Base-by-base conservation (phyloP, 2,329 filamentous ascomycete species). In the Cordyceps sp. region DNA sequence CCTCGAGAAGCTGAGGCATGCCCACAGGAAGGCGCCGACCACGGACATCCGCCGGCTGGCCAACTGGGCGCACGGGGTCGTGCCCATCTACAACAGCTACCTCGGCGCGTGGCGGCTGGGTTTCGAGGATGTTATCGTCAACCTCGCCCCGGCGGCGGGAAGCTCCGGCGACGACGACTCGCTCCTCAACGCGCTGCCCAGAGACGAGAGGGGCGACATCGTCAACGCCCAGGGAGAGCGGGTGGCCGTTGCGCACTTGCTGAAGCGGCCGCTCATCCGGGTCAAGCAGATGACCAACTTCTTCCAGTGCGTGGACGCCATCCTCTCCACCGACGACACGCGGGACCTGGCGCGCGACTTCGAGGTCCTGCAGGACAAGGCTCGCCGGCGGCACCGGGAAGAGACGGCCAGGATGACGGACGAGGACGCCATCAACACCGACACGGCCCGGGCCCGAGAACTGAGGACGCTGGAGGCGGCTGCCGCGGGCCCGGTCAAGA, bases 101-200 rank as follows among this genome's bases (percentile, higher is more conserved):
- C 65, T 96, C 21, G 73, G 74, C 46, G 76, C 79, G 7, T 98
- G 90, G 90, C 71, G 85, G 20, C 66, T 96, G 30, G 90, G 90
- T 1, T 98, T 96, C 53, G 81, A 93, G 46, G 86, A 93, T 49
- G 73, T 98, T 15, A 75, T 96, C 31, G 83, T 98, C 44, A 96
- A 93, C 48, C 71, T 96, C 22, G 85, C 84, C 2, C 81, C 84
- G 7, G 70, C 73, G 5, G 55, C 58, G 2, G 58, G 57, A 13
- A 45, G 44, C 2, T 45, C 53, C 2, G 72, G 77, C 22, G 72
- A 78, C 30, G 64, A 73, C 25, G 65, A 74, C 39, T 73, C 69
- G 2, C 54, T 74, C 2, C 48, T 76, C 32, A 62, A 69, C 37
- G 69, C 66, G 2, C 59, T 69, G 57, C 72, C 69, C 39, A 63